phyloP scores from a whole-genome alignment of 208 protist species.

The Endotrypanum monterogeii region DNA sequence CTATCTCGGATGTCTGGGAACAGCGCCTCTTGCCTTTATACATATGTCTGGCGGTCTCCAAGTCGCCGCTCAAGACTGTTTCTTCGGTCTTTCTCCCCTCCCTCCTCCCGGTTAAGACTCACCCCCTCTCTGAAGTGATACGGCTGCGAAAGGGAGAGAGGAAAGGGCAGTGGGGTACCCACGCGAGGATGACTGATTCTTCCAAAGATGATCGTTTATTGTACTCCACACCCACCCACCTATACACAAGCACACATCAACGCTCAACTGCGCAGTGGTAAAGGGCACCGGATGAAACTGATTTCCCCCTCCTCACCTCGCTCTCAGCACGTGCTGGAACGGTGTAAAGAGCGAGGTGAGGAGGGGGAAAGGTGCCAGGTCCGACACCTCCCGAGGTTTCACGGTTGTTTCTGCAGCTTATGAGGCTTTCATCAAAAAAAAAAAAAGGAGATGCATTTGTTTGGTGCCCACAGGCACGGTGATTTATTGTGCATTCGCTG shows the following conservation, averaged over 20 bases:
- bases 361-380: background rate
- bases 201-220: slow-evolving; percentile 1
- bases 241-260: background rate
- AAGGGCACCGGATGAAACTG: background rate
- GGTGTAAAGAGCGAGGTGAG: background rate
- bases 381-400: background rate
- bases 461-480: too few relatives aligned
- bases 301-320: background rate
- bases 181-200: background rate
- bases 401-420: background rate
- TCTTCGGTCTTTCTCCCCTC: background rate
- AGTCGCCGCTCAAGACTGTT: background rate
- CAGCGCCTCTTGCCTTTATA: background rate
- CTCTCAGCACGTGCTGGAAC: background rate
- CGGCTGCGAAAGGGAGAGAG: background rate
- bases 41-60: background rate
- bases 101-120: background rate
- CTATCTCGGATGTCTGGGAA: background rate
- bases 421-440: too few relatives aligned
- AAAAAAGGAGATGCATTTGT: background rate
- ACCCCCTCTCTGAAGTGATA: background rate
- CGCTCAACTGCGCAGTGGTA: background rate
- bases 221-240: background rate
- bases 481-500: background rate
- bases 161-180: background rate